Percentiles rank a stretch among this genome's conserved stretches.
These are phyloP conservation scores for Persicaria tinctoria DNA, from an alignment of 148 eudicot genomes.

Conservation along the genomic window DNA sequence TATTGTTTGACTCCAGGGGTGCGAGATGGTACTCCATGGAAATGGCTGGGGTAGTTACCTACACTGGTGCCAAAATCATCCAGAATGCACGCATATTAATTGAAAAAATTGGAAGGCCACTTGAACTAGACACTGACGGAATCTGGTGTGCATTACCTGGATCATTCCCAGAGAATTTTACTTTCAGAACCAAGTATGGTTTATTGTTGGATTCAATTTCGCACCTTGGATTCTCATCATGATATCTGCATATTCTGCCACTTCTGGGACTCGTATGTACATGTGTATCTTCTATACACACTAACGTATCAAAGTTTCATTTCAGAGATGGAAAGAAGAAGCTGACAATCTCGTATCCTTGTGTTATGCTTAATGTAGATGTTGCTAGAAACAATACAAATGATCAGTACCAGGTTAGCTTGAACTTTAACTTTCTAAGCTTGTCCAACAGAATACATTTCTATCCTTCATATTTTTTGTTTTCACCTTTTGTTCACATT, in stretches of 20 bases:
- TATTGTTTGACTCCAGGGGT: constrained; percentile 47
- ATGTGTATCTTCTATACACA: neutral
- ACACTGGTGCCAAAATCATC: constrained; percentile 96
- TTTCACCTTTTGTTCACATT: neutral
- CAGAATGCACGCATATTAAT: constrained; percentile 95
- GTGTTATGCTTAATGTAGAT: constrained; percentile 98
- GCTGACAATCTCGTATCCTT: constrained; percentile 95
- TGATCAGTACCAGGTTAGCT: constrained; percentile 90
- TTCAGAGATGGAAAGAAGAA: constrained; percentile 80
- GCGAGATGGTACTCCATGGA: constrained; percentile 99
- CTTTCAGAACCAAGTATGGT: constrained; percentile 74
- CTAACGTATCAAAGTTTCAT: constrained; percentile 12
- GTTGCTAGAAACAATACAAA: constrained; percentile 96
- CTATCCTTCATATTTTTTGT: constrained; percentile 3
- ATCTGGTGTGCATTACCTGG: constrained; percentile 98
- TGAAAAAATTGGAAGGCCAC: constrained; percentile 94
- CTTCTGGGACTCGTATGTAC: neutral
- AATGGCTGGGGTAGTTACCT: constrained; percentile 99
- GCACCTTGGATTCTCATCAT: neutral
- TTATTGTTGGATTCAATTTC: constrained; percentile 9
- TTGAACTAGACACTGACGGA: constrained; percentile 97
- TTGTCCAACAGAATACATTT: neutral
- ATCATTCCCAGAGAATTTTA: constrained; percentile 94
- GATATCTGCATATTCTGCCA: constrained; percentile 1
- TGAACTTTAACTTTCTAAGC: constrained; percentile 11